Evolutionary conservation across 257 asterid species (phyloP).

Genomic region (Solanum dulcamara): DNA sequence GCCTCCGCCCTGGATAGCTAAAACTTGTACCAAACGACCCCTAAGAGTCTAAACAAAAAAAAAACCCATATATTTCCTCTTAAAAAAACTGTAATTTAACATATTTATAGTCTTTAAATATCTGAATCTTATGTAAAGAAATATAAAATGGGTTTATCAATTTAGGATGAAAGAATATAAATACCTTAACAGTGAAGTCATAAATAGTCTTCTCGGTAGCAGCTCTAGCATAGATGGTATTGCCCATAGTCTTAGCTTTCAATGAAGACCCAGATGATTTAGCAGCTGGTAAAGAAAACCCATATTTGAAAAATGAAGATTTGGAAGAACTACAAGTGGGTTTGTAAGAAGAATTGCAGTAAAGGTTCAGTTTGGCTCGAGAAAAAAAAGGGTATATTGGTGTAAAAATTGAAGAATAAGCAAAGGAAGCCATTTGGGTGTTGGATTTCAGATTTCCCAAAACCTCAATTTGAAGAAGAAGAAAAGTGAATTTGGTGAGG

Average conservation of each 20-base stretch:
- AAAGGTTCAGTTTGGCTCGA: conserved; percentile 19
- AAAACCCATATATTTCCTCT: background rate
- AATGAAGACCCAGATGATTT: conserved; percentile 24
- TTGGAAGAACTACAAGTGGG: conserved; percentile 34
- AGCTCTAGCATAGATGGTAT: conserved; percentile 53
- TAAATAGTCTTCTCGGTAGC: conserved; percentile 68
- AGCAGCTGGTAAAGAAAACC: conserved; percentile 32
- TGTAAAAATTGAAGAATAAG: conserved; percentile 43
- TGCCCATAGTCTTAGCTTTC: conserved; percentile 36
- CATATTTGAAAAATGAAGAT: conserved; percentile 41
- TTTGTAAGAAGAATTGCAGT: conserved; percentile 15
- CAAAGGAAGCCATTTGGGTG: conserved; percentile 18
- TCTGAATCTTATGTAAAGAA: background rate
- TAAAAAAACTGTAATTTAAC: background rate
- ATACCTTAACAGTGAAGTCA: conserved; percentile 80
- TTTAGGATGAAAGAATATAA: background rate
- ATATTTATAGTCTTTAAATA: background rate
- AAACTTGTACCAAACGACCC: background rate
- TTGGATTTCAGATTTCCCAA: background rate
- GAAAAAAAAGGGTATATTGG: conserved; percentile 20
- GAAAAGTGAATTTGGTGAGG: background rate
- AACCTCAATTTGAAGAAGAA: background rate
- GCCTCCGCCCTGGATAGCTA: too few relatives aligned
- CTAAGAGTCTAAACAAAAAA: too few relatives aligned
- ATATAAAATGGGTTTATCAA: too few relatives aligned